A percentile compares a stretch with the other conserved stretches of the same genome.
These are phyloP conservation scores for Thyridium curvatum DNA, from an alignment of 2,329 filamentous ascomycete species.

Conservation along the genomic window DNA sequence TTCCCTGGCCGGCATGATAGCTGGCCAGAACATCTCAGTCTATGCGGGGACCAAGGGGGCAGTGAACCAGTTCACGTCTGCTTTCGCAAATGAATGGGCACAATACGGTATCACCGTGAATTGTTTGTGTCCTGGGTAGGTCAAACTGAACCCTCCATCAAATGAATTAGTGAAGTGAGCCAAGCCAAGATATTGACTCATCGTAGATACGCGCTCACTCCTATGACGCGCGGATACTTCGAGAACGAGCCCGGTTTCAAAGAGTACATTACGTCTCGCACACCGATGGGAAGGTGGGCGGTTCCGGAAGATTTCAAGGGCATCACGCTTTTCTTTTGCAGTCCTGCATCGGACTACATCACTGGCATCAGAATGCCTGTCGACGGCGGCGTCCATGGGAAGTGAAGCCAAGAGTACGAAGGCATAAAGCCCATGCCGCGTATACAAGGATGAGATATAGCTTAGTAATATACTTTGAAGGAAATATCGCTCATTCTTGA, in stretches of 20 bases:
- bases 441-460: too few species aligned
- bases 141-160: too few species aligned
- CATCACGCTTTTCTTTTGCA: conserved; percentile 3
- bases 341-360: conserved; percentile 4
- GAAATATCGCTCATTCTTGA: too few species aligned
- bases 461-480: too few species aligned
- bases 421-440: too few species aligned
- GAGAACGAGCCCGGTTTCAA: too few species aligned
- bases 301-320: conserved; percentile 2
- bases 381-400: background rate
- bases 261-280: background rate
- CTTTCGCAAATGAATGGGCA: conserved; percentile 4
- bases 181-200: too few species aligned
- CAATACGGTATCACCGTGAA: conserved; percentile 3
- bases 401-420: too few species aligned
- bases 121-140: conserved; percentile 3
- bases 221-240: too few species aligned
- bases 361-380: conserved; percentile 3
- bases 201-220: too few species aligned
- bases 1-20: conserved; percentile 2
- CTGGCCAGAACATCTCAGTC: conserved; percentile 1
- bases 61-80: conserved; percentile 3
- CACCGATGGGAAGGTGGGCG: conserved; percentile 2
- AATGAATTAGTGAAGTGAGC: too few species aligned
- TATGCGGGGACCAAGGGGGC: conserved; percentile 3